Evolutionary conservation across 2,329 filamentous ascomycete genomes (phyloP), one percentile per base, ranked within the genome.

Genomic region (Colletotrichum sojae): DNA sequence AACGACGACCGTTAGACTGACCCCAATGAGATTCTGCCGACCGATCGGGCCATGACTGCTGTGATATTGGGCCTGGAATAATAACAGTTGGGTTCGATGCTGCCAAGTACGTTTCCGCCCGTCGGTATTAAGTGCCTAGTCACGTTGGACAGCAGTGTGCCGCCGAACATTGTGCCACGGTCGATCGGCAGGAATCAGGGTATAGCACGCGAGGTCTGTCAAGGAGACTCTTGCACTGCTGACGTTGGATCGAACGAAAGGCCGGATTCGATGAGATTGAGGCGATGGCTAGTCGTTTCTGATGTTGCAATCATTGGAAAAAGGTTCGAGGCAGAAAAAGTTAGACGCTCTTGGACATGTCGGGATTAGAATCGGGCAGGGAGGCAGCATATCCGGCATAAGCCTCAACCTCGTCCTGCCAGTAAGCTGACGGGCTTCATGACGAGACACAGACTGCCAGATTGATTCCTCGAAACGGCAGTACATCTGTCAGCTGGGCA

Each of bases 351-450:
- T 16, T 16, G 36, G n/a, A 20, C 31, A 27, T 63, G 48, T 20
- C 52, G 31, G 51, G n/a, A 25, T 49, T 18, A 22, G 18, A 49
- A 13, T 25, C 39, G 39, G 59, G 39, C 25, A 46, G n/a, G 25
- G 45, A n/a, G 20, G 36, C 59, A 46, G 59, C 22, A 36, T n/a
- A 54, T 58, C 48, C 15, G 22, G 27, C 65, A 65, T 65, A 53
- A 54, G 53, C 46, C 54, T 43, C 13, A 48, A 16, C 2, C 18
- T 6, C 27, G 16, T 43, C 10, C 40, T 31, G 55, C 52, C 25
- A 15, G 48, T 68, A 68, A 65, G 60, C 60, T 68, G 61, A 68
- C 61, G 49, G 61, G 40, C 48, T 65, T 54, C 6, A 6, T 20
- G 9, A 40, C 43, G n/a, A 53, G 48, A 59, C 20, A 15, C 16